Evolutionary conservation across 2,329 filamentous ascomycete genomes (phyloP), one percentile per base, ranked within the genome.

Genomic region (Xylariaceae sp.): DNA sequence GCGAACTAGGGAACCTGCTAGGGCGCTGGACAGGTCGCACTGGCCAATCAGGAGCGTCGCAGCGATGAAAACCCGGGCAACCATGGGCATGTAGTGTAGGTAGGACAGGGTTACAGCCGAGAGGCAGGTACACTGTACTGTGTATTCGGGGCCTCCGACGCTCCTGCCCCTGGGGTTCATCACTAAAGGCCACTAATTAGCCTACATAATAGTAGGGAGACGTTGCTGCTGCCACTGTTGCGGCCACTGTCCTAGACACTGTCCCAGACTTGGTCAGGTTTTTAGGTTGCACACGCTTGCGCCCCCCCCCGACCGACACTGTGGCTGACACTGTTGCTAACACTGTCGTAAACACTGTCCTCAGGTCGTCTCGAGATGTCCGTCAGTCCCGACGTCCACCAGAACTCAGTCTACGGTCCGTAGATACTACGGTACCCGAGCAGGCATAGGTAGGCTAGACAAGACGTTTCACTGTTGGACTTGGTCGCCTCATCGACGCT

Each of bases 41-140:
- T 29, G 27, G 50, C 50, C 44, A 46, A 44, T 37, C 42, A 52
- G 42, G 55, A 52, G 43, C 40, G 40, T 44, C 30, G 31, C 53
- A 54, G 58, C 58, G 58, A 60, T 58, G 58, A 60, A 60, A 60
- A 54, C 58, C 55, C 58, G 58, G 58, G 50, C 47, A 39, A 47
- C 8, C 35, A 9, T 19, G 19, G 19, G 19, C 19, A 19, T 6
- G 35, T 37, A 37, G 35, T 11, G 11, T 9, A 11, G 30, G 42
- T 32, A 32, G n/a, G 43, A 11, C 43, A 45, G 43, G 29, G 43
- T 45, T 45, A 45, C 43, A 45, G 43, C 43, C 43, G 42, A 29
- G 31, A 44, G 42, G 42, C 32, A 34, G 35, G 6, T 44, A 31
- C 42, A 44, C 8, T 9, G 42, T 9, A 12, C 43, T 31, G 43